Conservation (phyloP, 495 filamentous ascomycete species). For the Neurospora sublineolata region DNA sequence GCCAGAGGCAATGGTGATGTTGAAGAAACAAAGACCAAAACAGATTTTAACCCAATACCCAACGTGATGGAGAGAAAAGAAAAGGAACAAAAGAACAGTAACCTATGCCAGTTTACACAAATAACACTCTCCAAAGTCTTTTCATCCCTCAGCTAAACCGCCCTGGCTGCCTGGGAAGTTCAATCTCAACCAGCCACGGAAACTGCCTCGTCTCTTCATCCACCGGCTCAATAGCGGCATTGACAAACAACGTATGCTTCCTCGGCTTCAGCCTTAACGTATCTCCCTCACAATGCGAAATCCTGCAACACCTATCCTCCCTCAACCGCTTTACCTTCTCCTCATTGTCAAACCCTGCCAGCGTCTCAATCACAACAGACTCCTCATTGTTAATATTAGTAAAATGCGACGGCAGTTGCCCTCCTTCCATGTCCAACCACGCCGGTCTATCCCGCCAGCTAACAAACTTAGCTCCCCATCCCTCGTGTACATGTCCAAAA, state of each 20-base stretch:
- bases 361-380: not conserved
- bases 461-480: not conserved
- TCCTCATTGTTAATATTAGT: not conserved
- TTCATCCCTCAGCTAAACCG: too few relatives aligned
- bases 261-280: not conserved
- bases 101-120: too few relatives aligned
- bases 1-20: too few relatives aligned
- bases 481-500: not conserved
- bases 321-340: not conserved
- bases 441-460: not conserved
- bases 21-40: too few relatives aligned
- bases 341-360: not conserved
- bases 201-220: not conserved
- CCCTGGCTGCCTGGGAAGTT: not conserved
- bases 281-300: not conserved
- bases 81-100: too few relatives aligned
- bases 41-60: too few relatives aligned
- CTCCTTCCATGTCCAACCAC: not conserved
- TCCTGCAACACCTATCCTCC: not conserved
- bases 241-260: not conserved
- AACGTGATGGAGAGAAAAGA: too few relatives aligned
- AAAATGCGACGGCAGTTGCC: not conserved
- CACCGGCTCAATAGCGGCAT: not conserved
- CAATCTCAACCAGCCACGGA: not conserved
- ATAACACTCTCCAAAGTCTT: too few relatives aligned